These are phyloP conservation scores for Apiotrichum montevideense DNA, from an alignment of 1,284 basidiomycete species.

Conservation along the genomic window DNA sequence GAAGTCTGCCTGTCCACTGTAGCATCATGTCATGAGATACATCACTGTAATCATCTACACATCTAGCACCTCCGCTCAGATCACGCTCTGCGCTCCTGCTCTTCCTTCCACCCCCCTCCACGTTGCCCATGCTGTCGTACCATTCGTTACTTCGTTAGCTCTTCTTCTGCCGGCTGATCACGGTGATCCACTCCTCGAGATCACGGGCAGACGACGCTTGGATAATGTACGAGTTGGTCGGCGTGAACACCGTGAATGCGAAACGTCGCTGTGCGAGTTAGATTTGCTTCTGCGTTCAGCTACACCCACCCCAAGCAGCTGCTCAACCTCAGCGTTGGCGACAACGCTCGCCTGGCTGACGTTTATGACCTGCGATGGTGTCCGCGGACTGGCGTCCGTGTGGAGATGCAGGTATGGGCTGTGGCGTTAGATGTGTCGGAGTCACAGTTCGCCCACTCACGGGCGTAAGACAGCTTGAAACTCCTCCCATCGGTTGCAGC, in stretches of 20 bases:
- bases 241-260: constrained; percentile 80
- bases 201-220: constrained; percentile 73
- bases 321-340: constrained; percentile 77
- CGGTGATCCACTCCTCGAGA: constrained; percentile 67
- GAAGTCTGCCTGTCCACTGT: no score
- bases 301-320: constrained; percentile 67
- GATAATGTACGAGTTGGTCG: constrained; percentile 81
- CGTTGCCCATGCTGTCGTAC: neutral
- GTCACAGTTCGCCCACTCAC: constrained; percentile 47
- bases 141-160: neutral
- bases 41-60: constrained; percentile 2
- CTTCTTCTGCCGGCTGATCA: constrained; percentile 12
- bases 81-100: no score
- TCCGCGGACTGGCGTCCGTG: constrained; percentile 62
- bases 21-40: constrained; percentile 5
- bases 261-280: constrained; percentile 58
- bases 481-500: constrained; percentile 70
- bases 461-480: constrained; percentile 83
- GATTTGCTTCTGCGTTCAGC: neutral
- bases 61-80: neutral
- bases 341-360: constrained; percentile 78
- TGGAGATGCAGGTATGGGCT: constrained; percentile 90
- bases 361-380: constrained; percentile 77
- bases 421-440: neutral
- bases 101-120: neutral